Conservation (phyloP, 2,329 filamentous ascomycete species). For the Magnaporthiopsis incrustans region DNA sequence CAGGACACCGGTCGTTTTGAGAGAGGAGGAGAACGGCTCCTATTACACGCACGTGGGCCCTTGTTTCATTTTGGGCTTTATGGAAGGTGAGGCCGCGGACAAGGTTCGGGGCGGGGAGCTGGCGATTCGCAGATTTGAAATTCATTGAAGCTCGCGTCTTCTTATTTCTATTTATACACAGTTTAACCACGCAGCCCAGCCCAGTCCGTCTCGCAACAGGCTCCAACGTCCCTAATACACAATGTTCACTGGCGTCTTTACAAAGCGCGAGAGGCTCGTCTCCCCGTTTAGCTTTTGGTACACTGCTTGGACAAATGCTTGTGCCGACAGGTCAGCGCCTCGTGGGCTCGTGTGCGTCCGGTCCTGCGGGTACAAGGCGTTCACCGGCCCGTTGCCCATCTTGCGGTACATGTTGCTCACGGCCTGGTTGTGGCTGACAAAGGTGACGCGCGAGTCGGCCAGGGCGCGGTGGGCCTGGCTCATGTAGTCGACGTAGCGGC, state of each 20-base stretch:
- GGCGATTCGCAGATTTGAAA: too few relatives aligned
- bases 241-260: not conserved
- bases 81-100: too few relatives aligned
- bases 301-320: slow-evolving; percentile 40
- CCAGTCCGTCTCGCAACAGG: too few relatives aligned
- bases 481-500: slow-evolving; percentile 49
- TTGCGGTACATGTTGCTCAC: slow-evolving; percentile 35
- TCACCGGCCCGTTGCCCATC: slow-evolving; percentile 39
- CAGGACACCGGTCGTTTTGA: too few relatives aligned
- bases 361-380: slow-evolving; percentile 48
- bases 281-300: not conserved
- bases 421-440: slow-evolving; percentile 54
- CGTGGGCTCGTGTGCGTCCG: slow-evolving; percentile 54
- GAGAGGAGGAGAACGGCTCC: too few relatives aligned
- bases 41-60: too few relatives aligned
- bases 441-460: slow-evolving; percentile 35
- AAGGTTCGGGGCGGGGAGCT: too few relatives aligned
- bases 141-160: too few relatives aligned
- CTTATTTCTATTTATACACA: too few relatives aligned
- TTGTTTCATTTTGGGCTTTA: too few relatives aligned
- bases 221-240: not conserved
- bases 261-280: not conserved
- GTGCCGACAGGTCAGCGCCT: slow-evolving; percentile 47
- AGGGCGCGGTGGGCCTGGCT: slow-evolving; percentile 28
- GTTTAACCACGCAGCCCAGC: too few relatives aligned